A percentile compares a stretch with the other conserved stretches of the same genome.
Conservation (phyloP, 2,329 filamentous ascomycete species). For the Ceratocystis cacaofunesta region DNA sequence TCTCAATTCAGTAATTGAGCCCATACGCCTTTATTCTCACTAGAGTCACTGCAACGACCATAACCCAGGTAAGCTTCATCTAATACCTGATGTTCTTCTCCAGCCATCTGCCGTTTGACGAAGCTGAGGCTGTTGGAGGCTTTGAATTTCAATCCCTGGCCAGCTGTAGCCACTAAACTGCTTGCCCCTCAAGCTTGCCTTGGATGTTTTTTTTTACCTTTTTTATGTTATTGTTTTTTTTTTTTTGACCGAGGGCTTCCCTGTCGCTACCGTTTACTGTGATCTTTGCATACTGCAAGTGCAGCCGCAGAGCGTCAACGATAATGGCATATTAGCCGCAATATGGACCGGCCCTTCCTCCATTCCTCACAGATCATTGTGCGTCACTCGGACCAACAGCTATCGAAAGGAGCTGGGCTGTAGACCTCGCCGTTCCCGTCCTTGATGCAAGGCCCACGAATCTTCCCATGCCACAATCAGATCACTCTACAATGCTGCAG, state of each 20-base stretch:
- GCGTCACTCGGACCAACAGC: not conserved
- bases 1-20: no score
- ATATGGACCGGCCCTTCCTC: not conserved
- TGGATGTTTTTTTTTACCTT: no score
- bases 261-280: slow-evolving; percentile 10
- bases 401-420: not conserved
- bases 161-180: no score
- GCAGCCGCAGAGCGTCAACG: slow-evolving; percentile 4
- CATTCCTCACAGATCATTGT: not conserved
- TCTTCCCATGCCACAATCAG: not conserved
- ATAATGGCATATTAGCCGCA: slow-evolving; percentile 2
- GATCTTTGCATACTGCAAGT: slow-evolving; percentile 7
- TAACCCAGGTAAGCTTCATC: not conserved
- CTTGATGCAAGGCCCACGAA: slow-evolving; percentile 7
- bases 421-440: slow-evolving; percentile 7
- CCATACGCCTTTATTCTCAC: not conserved
- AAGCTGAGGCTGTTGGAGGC: no score
- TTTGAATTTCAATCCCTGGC: no score
- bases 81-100: not conserved
- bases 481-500: not conserved
- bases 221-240: not conserved
- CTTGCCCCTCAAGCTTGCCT: no score
- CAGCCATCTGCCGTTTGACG: not conserved
- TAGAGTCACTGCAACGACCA: not conserved
- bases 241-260: not conserved